phyloP scores from a whole-genome alignment of 108 stramenopile species.

The Skeletonema tropicum region DNA sequence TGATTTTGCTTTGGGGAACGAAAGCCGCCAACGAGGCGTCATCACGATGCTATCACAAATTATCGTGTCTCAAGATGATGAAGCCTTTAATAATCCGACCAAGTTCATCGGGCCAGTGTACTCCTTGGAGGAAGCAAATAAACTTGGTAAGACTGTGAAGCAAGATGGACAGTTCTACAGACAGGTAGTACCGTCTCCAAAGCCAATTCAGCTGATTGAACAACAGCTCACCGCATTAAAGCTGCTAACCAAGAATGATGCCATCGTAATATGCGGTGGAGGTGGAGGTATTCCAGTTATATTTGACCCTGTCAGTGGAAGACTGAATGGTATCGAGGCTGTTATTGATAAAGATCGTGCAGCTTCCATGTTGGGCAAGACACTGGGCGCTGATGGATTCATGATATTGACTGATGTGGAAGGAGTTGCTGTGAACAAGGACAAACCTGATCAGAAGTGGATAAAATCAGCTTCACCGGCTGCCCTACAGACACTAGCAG shows the following conservation, averaged over 20 bases:
- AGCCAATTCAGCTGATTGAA: conserved; percentile 26
- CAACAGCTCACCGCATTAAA: conserved; percentile 34
- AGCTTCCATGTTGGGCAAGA: conserved; percentile 41
- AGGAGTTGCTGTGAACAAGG: conserved; percentile 32
- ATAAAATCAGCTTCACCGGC: conserved; percentile 36
- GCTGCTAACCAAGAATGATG: conserved; percentile 22
- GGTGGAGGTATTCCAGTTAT: conserved; percentile 37
- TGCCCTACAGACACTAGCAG: conserved; percentile 1
- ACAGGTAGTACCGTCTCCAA: conserved; percentile 29
- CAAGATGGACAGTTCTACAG: conserved; percentile 34
- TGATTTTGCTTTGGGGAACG: conserved; percentile 19
- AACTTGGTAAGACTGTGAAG: conserved; percentile 36
- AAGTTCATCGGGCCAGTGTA: conserved; percentile 52
- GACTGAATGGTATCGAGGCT: conserved; percentile 41
- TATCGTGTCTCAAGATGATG: conserved; percentile 41
- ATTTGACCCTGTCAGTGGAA: conserved; percentile 7
- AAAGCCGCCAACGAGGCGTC: conserved; percentile 31
- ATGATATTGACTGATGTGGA: conserved; percentile 49
- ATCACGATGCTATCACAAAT: conserved; percentile 49
- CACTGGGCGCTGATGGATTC: conserved; percentile 39
- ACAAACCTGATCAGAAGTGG: conserved; percentile 31
- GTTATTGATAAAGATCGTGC: conserved; percentile 52
- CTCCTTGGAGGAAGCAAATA: conserved; percentile 28
- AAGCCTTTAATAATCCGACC: conserved; percentile 47
- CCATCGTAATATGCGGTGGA: conserved; percentile 44